Base-by-base conservation (phyloP, 2,329 filamentous ascomycete genomes). In the Aspergillus floridensis region DNA sequence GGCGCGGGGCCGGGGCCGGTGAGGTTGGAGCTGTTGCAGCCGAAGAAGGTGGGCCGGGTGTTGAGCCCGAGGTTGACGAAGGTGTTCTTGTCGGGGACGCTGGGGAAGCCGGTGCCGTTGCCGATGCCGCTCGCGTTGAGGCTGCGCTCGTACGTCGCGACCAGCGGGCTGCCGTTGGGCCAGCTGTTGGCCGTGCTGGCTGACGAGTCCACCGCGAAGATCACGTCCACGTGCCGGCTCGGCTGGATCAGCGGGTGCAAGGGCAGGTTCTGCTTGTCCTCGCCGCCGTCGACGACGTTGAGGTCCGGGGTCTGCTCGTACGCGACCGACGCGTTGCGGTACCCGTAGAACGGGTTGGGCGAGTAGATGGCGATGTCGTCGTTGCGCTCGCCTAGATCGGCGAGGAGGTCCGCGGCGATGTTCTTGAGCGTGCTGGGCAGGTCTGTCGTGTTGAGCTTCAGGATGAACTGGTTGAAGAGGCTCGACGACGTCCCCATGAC, bases 401-500 rank as follows among this genome's bases (percentile, higher is more conserved):
- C 60, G 2, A 93, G 78, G 7, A 92, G 72, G 19, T 74, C 65
- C 2, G 74, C 70, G 14, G 90, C 66, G 21, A 82, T 80, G 5
- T 78, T 67, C 52, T 82, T 79, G 44, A 91, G 75, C 31, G 82
- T 73, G 6, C 69, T 70, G 2, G 81, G 81, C 5, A 86, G 68
- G 35, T 82, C 75, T 0, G 78, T 71, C 1, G 81, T 74, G 64
- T 91, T 83, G 56, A 93, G 79, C 12, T 85, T 76, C 2, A 92
- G 80, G 21, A 96, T 76, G 67, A 90, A 84, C 67, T 87, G 81
- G 77, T 96, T 96, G 82, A 96, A 96, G 2, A 96, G 82, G 0
- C 90, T 89, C 1, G 88, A 91, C 22, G 88, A 92, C 0, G 92
- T 96, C 52, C 92, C 92, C 86, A 96, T 92, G 24, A 96, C 80